These are phyloP conservation scores for Aspergillus uvarum DNA, from an alignment of 2,329 filamentous ascomycete genomes.

Conservation along the genomic window DNA sequence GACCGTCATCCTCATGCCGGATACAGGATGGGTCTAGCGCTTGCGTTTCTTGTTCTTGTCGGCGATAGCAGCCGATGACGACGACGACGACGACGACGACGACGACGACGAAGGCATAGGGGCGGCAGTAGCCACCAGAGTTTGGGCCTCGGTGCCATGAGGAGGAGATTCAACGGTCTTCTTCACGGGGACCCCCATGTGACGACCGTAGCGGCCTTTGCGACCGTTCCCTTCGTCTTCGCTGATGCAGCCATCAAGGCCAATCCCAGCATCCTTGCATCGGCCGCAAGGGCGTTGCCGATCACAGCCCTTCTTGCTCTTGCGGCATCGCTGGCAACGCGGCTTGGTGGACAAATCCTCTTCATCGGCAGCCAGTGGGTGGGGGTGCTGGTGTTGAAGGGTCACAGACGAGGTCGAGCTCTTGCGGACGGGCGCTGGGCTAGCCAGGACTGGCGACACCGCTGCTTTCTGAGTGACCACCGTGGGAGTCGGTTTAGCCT, in stretches of 20 bases:
- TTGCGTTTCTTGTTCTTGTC: slow-evolving; percentile 72
- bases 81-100: slow-evolving; percentile 18
- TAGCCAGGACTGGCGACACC: slow-evolving; percentile 29
- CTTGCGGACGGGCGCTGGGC: slow-evolving; percentile 55
- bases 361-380: slow-evolving; percentile 66
- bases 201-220: slow-evolving; percentile 81
- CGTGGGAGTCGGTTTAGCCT: slow-evolving; percentile 34
- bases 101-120: slow-evolving; percentile 5
- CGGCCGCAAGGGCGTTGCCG: slow-evolving; percentile 91
- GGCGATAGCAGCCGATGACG: slow-evolving; percentile 32
- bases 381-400: slow-evolving; percentile 63
- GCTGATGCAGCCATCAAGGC: slow-evolving; percentile 89
- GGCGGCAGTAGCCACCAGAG: slow-evolving; percentile 28
- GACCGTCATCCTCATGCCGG: background rate
- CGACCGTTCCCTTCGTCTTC: slow-evolving; percentile 97
- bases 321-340: slow-evolving; percentile 94
- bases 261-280: slow-evolving; percentile 93
- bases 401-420: slow-evolving; percentile 57
- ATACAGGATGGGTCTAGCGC: slow-evolving; percentile 45
- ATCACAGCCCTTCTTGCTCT: slow-evolving; percentile 99
- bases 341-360: slow-evolving; percentile 94
- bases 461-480: slow-evolving; percentile 43
- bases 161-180: slow-evolving; percentile 46
- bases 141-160: slow-evolving; percentile 21
- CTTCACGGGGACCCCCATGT: slow-evolving; percentile 68